These are phyloP conservation scores for Ilyonectria mors-panacis DNA, from an alignment of 2,329 filamentous ascomycete species.

Conservation along the genomic window DNA sequence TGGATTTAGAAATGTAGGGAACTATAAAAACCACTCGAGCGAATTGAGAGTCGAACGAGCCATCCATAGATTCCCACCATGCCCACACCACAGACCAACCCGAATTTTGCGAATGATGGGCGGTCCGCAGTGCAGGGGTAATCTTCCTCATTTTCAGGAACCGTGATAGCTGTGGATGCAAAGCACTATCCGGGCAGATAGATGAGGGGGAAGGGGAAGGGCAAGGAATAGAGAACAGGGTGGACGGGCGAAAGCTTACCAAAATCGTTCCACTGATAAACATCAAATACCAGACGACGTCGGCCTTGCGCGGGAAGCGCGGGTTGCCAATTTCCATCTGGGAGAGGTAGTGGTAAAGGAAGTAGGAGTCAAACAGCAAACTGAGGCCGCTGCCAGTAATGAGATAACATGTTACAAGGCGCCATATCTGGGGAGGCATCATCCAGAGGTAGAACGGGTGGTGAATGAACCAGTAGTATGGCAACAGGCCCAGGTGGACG, in stretches of 20 bases:
- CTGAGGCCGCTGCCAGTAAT: constrained; percentile 57
- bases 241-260: constrained; percentile 72
- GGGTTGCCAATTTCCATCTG: constrained; percentile 80
- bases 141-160: constrained; percentile 90
- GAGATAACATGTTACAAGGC: constrained; percentile 59
- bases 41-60: constrained; percentile 74
- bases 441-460: constrained; percentile 66
- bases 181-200: constrained; percentile 85
- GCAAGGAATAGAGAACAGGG: constrained; percentile 37
- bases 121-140: constrained; percentile 74
- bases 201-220: constrained; percentile 60
- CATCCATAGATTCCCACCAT: constrained; percentile 85
- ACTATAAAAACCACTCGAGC: constrained; percentile 72
- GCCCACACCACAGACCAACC: constrained; percentile 76
- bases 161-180: constrained; percentile 80
- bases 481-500: constrained; percentile 70
- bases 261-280: constrained; percentile 81
- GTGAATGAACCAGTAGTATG: constrained; percentile 67
- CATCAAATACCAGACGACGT: constrained; percentile 84
- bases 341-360: constrained; percentile 82
- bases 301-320: constrained; percentile 81
- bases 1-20: constrained; percentile 69
- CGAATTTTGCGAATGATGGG: constrained; percentile 78
- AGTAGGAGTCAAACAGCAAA: constrained; percentile 82
- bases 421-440: constrained; percentile 63